Conservation (phyloP, 352 stramenopile genomes). For the Phytophthora hybrid region DNA sequence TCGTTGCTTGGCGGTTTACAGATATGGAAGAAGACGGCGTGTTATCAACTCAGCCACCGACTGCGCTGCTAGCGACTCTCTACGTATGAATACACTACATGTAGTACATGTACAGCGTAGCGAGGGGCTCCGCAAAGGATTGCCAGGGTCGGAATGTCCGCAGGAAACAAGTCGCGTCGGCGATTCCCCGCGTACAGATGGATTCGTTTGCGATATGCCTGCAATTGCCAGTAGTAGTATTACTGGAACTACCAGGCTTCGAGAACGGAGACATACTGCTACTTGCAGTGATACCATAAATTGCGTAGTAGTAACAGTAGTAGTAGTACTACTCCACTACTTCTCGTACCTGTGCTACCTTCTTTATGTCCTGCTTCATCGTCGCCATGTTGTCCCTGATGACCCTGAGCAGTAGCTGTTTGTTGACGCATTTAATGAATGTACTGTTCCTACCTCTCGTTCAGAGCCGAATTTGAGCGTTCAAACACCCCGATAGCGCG, state of each 20-base stretch:
- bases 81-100: too few species aligned
- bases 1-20: neutral
- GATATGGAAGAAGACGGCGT: neutral
- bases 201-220: constrained; percentile 14
- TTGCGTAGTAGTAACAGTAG: too few species aligned
- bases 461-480: constrained; percentile 4
- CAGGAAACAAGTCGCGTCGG: constrained; percentile 27
- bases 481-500: constrained; percentile 7
- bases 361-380: too few species aligned
- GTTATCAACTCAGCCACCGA: neutral
- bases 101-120: neutral
- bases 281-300: too few species aligned
- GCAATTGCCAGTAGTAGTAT: neutral
- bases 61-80: too few species aligned
- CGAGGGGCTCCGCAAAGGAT: neutral
- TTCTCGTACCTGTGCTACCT: too few species aligned
- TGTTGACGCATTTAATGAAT: too few species aligned
- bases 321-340: too few species aligned
- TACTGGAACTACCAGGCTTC: too few species aligned
- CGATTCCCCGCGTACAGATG: constrained; percentile 26
- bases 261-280: too few species aligned
- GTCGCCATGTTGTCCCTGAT: too few species aligned
- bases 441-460: constrained; percentile 9
- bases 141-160: constrained; percentile 29
- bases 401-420: too few species aligned